Evolutionary conservation across 2,329 filamentous ascomycete species (phyloP).

Genomic region (Helotiales sp.): DNA sequence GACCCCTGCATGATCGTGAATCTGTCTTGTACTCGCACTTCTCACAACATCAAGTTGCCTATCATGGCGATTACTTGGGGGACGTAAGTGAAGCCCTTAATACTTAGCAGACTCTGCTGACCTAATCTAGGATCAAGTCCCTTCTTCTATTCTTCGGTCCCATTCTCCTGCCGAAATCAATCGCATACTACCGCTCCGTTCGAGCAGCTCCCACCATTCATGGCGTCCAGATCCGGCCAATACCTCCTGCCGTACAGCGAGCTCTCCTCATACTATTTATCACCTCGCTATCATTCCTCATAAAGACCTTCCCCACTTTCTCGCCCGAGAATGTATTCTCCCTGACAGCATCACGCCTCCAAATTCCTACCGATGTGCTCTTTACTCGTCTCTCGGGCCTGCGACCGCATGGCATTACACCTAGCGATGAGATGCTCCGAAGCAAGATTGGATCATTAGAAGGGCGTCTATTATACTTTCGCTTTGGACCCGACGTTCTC

Average conservation of each 20-base stretch:
- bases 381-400: conserved; percentile 70
- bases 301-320: conserved; percentile 66
- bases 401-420: conserved; percentile 52
- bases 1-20: neutral
- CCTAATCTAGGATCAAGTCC: conserved; percentile 41
- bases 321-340: conserved; percentile 80
- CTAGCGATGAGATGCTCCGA: conserved; percentile 64
- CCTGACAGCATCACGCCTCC: conserved; percentile 75
- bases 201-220: conserved; percentile 45
- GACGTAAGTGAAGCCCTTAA: conserved; percentile 45
- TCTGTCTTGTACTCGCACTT: conserved; percentile 4
- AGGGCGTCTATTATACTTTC: conserved; percentile 77
- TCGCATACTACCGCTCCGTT: conserved; percentile 62
- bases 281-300: conserved; percentile 51
- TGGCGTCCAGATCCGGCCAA: conserved; percentile 52
- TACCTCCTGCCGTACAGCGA: conserved; percentile 54
- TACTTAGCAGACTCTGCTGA: conserved; percentile 26
- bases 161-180: conserved; percentile 65
- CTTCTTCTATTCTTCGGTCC: conserved; percentile 62
- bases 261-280: conserved; percentile 61
- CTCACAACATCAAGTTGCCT: neutral
- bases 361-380: conserved; percentile 81
- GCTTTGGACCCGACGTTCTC: conserved; percentile 75
- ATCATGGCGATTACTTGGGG: conserved; percentile 47
- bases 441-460: conserved; percentile 69